phyloP scores from a whole-genome alignment of 768 basidiomycete species.

The Amanita inopinata region DNA sequence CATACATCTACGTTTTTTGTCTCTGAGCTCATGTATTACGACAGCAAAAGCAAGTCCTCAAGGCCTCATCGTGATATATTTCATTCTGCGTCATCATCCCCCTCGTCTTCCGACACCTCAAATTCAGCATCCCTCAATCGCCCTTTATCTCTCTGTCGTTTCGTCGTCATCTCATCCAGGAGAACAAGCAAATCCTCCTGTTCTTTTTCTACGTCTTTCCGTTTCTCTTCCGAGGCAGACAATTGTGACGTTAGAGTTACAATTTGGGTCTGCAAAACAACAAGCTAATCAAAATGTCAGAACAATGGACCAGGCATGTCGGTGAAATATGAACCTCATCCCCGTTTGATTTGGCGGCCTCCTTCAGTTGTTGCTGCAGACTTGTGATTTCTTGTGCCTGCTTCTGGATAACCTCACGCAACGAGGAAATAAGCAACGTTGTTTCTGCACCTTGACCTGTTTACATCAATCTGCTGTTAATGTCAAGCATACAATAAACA shows the following conservation, averaged over 20 bases:
- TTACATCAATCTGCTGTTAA: slow-evolving; percentile 6
- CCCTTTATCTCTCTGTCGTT: slow-evolving; percentile 77
- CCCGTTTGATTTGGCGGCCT: slow-evolving; percentile 17
- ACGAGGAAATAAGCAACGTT: slow-evolving; percentile 70
- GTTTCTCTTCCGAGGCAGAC: slow-evolving; percentile 46
- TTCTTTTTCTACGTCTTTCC: slow-evolving; percentile 85
- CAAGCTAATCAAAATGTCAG: slow-evolving; percentile 24
- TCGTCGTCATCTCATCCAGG: slow-evolving; percentile 83
- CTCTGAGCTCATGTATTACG: slow-evolving; percentile 2
- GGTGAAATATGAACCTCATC: slow-evolving; percentile 34
- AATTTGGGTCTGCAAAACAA: slow-evolving; percentile 37
- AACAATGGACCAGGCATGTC: too few relatives aligned
- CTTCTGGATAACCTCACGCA: slow-evolving; percentile 73
- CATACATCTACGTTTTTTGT: too few relatives aligned
- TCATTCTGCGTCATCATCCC: slow-evolving; percentile 54
- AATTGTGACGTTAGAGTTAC: slow-evolving; percentile 37
- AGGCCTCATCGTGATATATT: too few relatives aligned
- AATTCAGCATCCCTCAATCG: slow-evolving; percentile 62
- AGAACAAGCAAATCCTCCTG: slow-evolving; percentile 93
- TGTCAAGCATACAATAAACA: slow-evolving; percentile 4
- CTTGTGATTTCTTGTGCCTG: slow-evolving; percentile 75
- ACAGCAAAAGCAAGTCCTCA: too few relatives aligned
- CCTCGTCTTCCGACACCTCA: slow-evolving; percentile 93
- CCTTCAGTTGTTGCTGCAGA: slow-evolving; percentile 53
- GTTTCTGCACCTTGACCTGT: slow-evolving; percentile 66